Evolutionary conservation across 257 asterid species (phyloP), one percentile per base, ranked within the genome.

Genomic region (Coffea eugenioides): DNA sequence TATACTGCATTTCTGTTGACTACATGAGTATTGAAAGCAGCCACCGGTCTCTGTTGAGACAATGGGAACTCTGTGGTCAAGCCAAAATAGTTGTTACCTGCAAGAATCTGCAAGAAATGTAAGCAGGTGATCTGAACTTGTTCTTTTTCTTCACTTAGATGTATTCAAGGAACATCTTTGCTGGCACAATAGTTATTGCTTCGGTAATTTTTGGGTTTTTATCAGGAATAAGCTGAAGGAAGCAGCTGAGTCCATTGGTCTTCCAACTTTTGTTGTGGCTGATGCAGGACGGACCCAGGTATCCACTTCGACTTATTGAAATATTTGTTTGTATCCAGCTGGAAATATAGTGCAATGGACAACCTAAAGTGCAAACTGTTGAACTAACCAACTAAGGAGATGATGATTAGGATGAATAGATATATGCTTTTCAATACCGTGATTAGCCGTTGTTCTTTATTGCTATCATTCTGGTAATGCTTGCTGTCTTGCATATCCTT

Each of bases 231-330:
- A 90, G 88, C 84, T 96, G 74, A 88, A 87, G 87, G 98, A 96
- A 84, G 92, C 97, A 66, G 99, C 99, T 9, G 97, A 92, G 78
- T 84, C 79, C 79, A 84, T 92, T 64, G 96, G 97, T 80, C 95
- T 96, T 84, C 99, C 98, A 15, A 96, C 99, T 73, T 96, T 88
- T 86, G 90, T 90, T 20, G 97, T 96, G 69, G 97, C 99, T 80
- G 99, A 96, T 88, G 99, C 99, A 4, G 99, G 99, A 74, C 95
- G 97, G 48, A 96, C 99, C 16, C 98, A 95, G 97, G 99, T 93
- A 64, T 75, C 76, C 41, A 65, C 57, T 43, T 62, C 66, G 75
- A 36, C 5, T 12, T 62, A 34, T 31, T 43, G 34, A n/a, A 25
- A 0, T 68, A 31, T 59, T 41, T 41, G 7, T 41, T 23, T 14